These are phyloP conservation scores for Kokia cookei DNA, from an alignment of 441 rosid genomes.

Conservation along the genomic window DNA sequence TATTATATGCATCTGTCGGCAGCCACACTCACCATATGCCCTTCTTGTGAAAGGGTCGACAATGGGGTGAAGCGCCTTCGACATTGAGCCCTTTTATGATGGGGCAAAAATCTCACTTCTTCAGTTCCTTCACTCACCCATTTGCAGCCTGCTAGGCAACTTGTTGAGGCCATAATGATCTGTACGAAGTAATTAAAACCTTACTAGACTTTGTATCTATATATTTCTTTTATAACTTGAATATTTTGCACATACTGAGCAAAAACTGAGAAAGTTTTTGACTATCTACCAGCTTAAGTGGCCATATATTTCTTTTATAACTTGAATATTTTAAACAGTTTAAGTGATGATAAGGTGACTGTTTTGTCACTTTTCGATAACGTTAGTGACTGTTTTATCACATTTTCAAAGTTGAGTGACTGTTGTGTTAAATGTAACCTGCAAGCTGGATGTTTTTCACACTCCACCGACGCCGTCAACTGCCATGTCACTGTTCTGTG, in stretches of 20 bases:
- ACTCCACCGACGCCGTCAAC: no score
- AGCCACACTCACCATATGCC: conserved; percentile 53
- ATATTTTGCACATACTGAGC: not conserved
- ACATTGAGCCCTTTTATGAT: conserved; percentile 5
- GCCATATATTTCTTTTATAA: not conserved
- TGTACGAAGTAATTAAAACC: not conserved
- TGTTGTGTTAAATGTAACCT: no score
- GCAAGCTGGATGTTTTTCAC: no score
- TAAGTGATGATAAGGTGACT: no score
- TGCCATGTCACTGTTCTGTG: no score
- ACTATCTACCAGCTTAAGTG: not conserved
- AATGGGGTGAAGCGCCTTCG: conserved; percentile 13
- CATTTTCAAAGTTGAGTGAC: no score
- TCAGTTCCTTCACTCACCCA: conserved; percentile 21
- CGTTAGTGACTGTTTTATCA: no score
- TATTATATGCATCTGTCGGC: conserved; percentile 43
- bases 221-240: not conserved
- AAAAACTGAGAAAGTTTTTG: not conserved
- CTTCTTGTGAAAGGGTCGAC: conserved; percentile 53
- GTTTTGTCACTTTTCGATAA: no score
- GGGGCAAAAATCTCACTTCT: conserved; percentile 23
- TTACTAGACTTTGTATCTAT: not conserved
- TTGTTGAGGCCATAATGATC: not conserved
- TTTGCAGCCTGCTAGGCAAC: conserved; percentile 31
- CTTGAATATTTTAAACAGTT: no score